phyloP scores from a whole-genome alignment of 23 red algal genomes.

The Pyropia yezoensis region DNA sequence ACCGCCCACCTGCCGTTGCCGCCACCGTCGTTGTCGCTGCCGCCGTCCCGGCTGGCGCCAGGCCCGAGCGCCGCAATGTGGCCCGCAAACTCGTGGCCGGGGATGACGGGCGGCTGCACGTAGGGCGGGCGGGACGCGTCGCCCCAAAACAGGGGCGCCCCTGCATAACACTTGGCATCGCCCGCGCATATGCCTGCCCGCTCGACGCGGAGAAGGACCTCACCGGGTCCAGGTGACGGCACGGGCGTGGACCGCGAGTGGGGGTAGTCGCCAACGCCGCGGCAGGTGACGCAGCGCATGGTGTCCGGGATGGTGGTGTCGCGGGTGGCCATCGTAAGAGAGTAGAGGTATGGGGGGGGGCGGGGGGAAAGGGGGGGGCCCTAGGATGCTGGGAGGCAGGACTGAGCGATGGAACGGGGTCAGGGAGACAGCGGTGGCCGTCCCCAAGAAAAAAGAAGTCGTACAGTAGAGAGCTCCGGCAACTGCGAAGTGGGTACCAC shows the following conservation, averaged over 20 bases:
- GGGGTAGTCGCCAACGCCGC: slow-evolving; percentile 41
- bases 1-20: neutral
- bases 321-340: slow-evolving; percentile 23
- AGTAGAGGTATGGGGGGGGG: too few species aligned
- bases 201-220: slow-evolving; percentile 44
- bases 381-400: too few species aligned
- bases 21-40: too few species aligned
- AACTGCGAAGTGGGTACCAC: too few species aligned
- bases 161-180: slow-evolving; percentile 70
- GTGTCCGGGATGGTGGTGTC: slow-evolving; percentile 36
- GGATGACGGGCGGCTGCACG: slow-evolving; percentile 61
- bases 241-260: neutral
- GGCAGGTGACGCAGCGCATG: slow-evolving; percentile 45
- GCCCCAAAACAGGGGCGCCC: slow-evolving; percentile 64
- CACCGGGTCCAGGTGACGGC: slow-evolving; percentile 20
- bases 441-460: too few species aligned
- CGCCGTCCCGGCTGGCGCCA: slow-evolving; percentile 6
- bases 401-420: too few species aligned
- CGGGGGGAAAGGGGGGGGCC: too few species aligned
- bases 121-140: slow-evolving; percentile 37
- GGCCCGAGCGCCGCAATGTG: slow-evolving; percentile 25
- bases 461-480: too few species aligned
- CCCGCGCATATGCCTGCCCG: slow-evolving; percentile 73
- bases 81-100: slow-evolving; percentile 78
- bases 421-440: too few species aligned